Evolutionary conservation across 345 rosid genomes (phyloP), one percentile per base, ranked within the genome.

Genomic region (Lepidium aucheri): DNA sequence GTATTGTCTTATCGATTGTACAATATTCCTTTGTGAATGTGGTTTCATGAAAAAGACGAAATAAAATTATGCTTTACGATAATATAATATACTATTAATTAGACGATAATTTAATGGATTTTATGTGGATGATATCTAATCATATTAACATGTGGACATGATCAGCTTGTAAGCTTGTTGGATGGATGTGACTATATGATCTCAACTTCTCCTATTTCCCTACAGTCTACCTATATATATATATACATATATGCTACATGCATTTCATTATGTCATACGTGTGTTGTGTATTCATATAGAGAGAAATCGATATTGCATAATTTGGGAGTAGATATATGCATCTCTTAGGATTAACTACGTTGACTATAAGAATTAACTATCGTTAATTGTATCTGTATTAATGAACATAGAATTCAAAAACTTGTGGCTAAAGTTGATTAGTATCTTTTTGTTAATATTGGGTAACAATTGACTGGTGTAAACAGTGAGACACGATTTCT

Each of bases 91-190:
- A 1, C 1, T 20, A 20, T 20, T 20, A 20, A 41, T 30, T 44
- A 46, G 43, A 2, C 4, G 58, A 42, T 55, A 56, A 56, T 38
- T 65, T 17, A 22, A 8, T 41, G 17, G 47, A 3, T 42, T 58
- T 58, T 73, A 13, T 50, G 67, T 72, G 70, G 65, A 49, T 56
- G 36, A 43, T 56, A 56, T 40, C 3, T 30, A 4, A 12, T 54
- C 9, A 28, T 34, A 38, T 67, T 16, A 45, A 54, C 65, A 74
- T 67, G 73, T 74, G 77, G 77, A 36, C 53, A 43, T 53, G 35
- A 66, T 73, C 67, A 43, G 42, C 52, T 73, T 36, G 24, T 53
- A 60, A 28, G 52, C 32, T 53, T 52, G 8, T 67, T 60, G 43
- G 15, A 52, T 67, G 18, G 55, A 73, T 60, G 67, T 52, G 68